These are phyloP conservation scores for Stylonectria norvegica DNA, from an alignment of 2,329 filamentous ascomycete species.

Conservation along the genomic window DNA sequence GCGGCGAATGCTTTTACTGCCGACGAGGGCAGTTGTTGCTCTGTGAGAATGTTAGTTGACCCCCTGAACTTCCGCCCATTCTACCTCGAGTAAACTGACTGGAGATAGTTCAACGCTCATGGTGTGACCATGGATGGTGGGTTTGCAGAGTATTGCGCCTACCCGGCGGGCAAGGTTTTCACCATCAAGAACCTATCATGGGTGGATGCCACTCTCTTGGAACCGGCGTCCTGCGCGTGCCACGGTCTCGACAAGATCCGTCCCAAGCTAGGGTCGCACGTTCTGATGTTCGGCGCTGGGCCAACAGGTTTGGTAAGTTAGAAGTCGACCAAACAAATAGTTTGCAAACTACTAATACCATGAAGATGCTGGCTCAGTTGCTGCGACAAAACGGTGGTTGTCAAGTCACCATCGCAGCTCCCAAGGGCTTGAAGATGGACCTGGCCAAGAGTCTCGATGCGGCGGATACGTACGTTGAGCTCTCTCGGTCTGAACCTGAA, in stretches of 20 bases:
- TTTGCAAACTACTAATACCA: slow-evolving; percentile 2
- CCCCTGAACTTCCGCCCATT: neutral
- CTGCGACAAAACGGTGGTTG: slow-evolving; percentile 64
- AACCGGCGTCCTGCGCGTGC: slow-evolving; percentile 68
- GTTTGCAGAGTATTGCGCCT: slow-evolving; percentile 66
- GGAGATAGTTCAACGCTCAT: slow-evolving; percentile 56
- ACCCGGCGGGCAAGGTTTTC: slow-evolving; percentile 56
- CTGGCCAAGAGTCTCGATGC: slow-evolving; percentile 57
- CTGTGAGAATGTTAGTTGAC: slow-evolving; percentile 54
- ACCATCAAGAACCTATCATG: slow-evolving; percentile 63
- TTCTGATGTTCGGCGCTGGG: slow-evolving; percentile 64
- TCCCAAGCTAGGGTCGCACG: slow-evolving; percentile 61
- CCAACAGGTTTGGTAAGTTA: slow-evolving; percentile 58
- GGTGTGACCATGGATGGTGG: slow-evolving; percentile 67
- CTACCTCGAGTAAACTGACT: slow-evolving; percentile 1
- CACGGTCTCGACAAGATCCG: slow-evolving; percentile 68
- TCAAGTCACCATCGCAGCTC: slow-evolving; percentile 66
- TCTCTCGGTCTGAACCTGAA: slow-evolving; percentile 51
- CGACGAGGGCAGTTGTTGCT: slow-evolving; percentile 63
- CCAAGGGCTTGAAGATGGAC: slow-evolving; percentile 67
- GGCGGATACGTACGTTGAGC: slow-evolving; percentile 52
- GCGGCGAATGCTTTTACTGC: slow-evolving; percentile 71
- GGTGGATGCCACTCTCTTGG: slow-evolving; percentile 66
- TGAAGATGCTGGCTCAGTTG: slow-evolving; percentile 55
- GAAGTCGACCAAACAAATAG: neutral